Evolutionary conservation across 2,329 filamentous ascomycete genomes (phyloP), one percentile per base, ranked within the genome.

Genomic region (Diplodia scrobiculata): DNA sequence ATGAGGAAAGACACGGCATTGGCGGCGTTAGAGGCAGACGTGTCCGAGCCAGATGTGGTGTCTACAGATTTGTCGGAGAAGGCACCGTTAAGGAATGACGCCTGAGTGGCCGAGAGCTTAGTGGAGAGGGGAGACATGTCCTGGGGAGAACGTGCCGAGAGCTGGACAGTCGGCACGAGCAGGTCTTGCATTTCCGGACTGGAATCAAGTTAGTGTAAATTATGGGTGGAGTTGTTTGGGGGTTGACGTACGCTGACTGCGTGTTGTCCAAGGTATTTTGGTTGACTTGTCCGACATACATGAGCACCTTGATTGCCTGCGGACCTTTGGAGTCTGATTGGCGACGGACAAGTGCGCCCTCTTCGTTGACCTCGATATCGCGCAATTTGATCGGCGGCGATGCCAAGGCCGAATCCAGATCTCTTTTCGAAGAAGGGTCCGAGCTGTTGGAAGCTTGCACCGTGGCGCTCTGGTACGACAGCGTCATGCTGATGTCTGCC

Each of bases 271-370:
- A 82, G 54, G 84, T 74, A 63, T 82, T 77, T 64, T 80, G 72
- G 74, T 90, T 87, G 72, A 92, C 87, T 76, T 88, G 84, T 17
- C 89, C 89, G 36, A 90, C 82, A 71, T 91, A 89, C 75, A 86
- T 81, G 71, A 90, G 89, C 14, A 85, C 81, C 75, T 89, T 88
- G 52, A 90, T 67, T 67, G 79, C 72, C 5, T 70, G 68, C 34
- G 71, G 69, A 51, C 60, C 68, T 10, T 21, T 36, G 27, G 67
- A 50, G 14, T 68, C 17, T 14, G 53, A 38, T 5, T 53, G 45
- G 19, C 63, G 55, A 27, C 52, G 38, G 9, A 29, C 66, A 21
- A 53, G 14, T 10, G 14, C 5, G n/a, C 21, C 14, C 5, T 69
- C 65, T 6, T 73, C 71, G 10, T 9, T 54, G 36, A 64, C 32